phyloP scores from a whole-genome alignment of 805 yeast species.

The Danielia reshetovae region DNA sequence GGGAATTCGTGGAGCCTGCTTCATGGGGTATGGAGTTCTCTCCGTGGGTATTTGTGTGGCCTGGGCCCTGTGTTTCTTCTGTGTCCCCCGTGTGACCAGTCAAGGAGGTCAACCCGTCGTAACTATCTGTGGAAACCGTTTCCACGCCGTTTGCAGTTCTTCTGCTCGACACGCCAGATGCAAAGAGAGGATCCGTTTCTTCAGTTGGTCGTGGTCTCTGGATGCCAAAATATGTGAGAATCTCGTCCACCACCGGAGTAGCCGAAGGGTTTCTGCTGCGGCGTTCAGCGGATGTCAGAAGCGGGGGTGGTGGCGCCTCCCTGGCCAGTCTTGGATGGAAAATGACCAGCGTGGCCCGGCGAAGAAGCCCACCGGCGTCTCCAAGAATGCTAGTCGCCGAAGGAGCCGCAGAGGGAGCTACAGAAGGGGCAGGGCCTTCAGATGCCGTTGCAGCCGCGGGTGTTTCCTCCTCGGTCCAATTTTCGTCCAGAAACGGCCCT shows the following conservation, averaged over 20 bases:
- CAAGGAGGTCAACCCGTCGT: constrained; percentile 1
- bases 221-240: constrained; percentile 11
- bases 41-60: no score
- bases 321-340: constrained; percentile 6
- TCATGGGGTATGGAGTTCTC: no score
- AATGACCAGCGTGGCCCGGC: constrained; percentile 12
- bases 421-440: neutral
- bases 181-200: constrained; percentile 27
- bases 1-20: no score
- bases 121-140: constrained; percentile 20
- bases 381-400: neutral
- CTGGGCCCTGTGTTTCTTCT: no score
- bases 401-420: neutral
- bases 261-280: constrained; percentile 9
- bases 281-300: neutral
- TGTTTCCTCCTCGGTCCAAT: neutral
- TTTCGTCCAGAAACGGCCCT: constrained; percentile 2
- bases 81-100: no score
- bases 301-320: constrained; percentile 11
- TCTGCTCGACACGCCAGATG: constrained; percentile 47
- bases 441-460: neutral
- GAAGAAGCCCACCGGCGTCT: constrained; percentile 4
- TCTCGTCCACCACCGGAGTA: constrained; percentile 14
- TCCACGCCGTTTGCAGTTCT: constrained; percentile 43
- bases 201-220: neutral